Conservation (phyloP, 1,284 basidiomycete species). For the Boletus sp. region DNA sequence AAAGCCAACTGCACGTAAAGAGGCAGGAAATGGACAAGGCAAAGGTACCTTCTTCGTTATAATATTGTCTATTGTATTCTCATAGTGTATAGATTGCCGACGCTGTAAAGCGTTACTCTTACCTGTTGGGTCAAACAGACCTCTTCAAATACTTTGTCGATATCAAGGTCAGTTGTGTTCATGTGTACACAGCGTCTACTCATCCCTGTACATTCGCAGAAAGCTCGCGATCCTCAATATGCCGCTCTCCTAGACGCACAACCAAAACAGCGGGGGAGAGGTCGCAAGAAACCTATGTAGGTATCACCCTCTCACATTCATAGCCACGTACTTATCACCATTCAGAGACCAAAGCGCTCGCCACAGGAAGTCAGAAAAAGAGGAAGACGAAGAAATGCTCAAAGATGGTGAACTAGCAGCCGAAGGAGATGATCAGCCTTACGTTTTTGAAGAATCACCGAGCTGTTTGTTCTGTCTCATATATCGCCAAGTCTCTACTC, state of each 20-base stretch:
- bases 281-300: constrained; percentile 75
- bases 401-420: constrained; percentile 81
- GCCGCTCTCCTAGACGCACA: constrained; percentile 85
- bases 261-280: constrained; percentile 77
- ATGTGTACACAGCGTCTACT: background rate
- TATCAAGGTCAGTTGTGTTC: constrained; percentile 65
- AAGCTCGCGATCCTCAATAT: constrained; percentile 92
- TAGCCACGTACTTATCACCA: constrained; percentile 2
- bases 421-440: constrained; percentile 81
- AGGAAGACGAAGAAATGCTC: constrained; percentile 94
- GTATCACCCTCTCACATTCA: constrained; percentile 28
- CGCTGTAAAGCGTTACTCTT: constrained; percentile 93
- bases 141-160: constrained; percentile 96
- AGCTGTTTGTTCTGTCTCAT: constrained; percentile 59
- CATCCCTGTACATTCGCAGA: constrained; percentile 42
- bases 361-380: constrained; percentile 95
- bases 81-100: constrained; percentile 68
- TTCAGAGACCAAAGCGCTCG: constrained; percentile 71
- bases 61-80: background rate
- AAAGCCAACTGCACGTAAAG: constrained; percentile 64
- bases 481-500: background rate
- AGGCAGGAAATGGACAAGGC: constrained; percentile 81
- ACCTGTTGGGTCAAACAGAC: constrained; percentile 93
- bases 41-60: constrained; percentile 48
- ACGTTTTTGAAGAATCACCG: constrained; percentile 91